Percentiles rank a stretch among this genome's conserved stretches.
These are phyloP conservation scores for Arabidopsis hybrid DNA, from an alignment of 441 rosid genomes.

Conservation along the genomic window DNA sequence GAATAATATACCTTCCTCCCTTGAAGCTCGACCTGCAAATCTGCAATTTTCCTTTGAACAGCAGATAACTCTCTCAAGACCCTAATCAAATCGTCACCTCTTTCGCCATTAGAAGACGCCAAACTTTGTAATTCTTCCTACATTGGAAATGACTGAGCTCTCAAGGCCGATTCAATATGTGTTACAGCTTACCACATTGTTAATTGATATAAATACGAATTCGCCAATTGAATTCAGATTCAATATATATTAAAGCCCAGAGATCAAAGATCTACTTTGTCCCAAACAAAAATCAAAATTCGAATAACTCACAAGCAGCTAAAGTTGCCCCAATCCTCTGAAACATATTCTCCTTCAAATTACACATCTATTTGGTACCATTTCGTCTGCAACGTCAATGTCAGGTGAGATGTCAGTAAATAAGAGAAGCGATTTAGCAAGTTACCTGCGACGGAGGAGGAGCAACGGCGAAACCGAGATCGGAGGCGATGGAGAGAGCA, in stretches of 20 bases:
- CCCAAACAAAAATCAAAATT: not conserved
- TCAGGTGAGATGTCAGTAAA: slow-evolving; percentile 3
- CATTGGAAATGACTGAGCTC: too few relatives aligned
- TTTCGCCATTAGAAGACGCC: too few relatives aligned
- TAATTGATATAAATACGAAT: too few relatives aligned
- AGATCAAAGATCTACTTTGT: not conserved
- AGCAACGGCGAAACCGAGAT: slow-evolving; percentile 87
- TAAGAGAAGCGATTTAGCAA: slow-evolving; percentile 16
- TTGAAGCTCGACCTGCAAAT: slow-evolving; percentile 94
- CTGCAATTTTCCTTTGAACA: slow-evolving; percentile 92
- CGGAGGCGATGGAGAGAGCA: slow-evolving; percentile 95
- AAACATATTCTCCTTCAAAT: not conserved
- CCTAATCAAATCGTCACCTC: slow-evolving; percentile 21
- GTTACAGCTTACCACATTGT: too few relatives aligned
- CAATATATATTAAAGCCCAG: too few relatives aligned
- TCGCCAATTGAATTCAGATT: not conserved
- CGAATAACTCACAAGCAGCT: slow-evolving; percentile 14
- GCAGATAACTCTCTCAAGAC: slow-evolving; percentile 80
- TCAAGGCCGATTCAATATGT: too few relatives aligned
- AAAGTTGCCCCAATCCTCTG: not conserved
- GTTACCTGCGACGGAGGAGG: slow-evolving; percentile 78
- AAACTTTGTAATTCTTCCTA: too few relatives aligned
- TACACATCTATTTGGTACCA: slow-evolving; percentile 15
- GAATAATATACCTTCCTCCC: slow-evolving; percentile 78
- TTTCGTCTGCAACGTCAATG: slow-evolving; percentile 4